These are phyloP conservation scores for Paramecium pentaurelia DNA, from an alignment of 73 alveolate species.

Conservation along the genomic window DNA sequence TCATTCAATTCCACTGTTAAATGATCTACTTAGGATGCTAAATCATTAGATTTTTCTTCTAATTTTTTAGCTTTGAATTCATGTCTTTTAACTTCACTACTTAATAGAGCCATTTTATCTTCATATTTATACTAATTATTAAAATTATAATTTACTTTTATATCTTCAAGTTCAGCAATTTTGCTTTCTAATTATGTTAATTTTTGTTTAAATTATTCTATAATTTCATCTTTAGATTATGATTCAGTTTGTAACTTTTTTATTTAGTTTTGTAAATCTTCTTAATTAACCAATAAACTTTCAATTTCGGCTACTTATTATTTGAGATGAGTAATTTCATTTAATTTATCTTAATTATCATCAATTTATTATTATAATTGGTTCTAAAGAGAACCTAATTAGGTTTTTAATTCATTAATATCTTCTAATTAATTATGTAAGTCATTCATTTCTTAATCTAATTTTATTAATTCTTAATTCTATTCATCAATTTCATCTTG, in stretches of 20 bases:
- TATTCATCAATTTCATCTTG: not conserved
- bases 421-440: not conserved
- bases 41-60: not conserved
- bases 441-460: not conserved
- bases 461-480: not conserved
- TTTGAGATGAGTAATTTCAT: not conserved
- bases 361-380: not conserved
- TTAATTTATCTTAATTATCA: not conserved
- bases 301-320: not conserved
- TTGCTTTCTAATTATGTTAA: not conserved
- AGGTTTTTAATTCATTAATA: not conserved
- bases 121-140: not conserved
- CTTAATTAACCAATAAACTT: not conserved
- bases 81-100: slow-evolving; percentile 13
- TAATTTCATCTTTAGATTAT: not conserved
- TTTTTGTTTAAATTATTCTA: not conserved
- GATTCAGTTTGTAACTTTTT: not conserved
- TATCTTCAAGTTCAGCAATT: not conserved
- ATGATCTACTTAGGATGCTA: not conserved
- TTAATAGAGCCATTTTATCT: not conserved
- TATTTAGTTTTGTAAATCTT: not conserved
- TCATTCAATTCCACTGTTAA: not conserved
- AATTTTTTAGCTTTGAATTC: not conserved
- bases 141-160: not conserved
- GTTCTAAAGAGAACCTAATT: not conserved